Base-by-base conservation (phyloP, 495 filamentous ascomycete genomes). In the Talaromyces stipitatus region DNA sequence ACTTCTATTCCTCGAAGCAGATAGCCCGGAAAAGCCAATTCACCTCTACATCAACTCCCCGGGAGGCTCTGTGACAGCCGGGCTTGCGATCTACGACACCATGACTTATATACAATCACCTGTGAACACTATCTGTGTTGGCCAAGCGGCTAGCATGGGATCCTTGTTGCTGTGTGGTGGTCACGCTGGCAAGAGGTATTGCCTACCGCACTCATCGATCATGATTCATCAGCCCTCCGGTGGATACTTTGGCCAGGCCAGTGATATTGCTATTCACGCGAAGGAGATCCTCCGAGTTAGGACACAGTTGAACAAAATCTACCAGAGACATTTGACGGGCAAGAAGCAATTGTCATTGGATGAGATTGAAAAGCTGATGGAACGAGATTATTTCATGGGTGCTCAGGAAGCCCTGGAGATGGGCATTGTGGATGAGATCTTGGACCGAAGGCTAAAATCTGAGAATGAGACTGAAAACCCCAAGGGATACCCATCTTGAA, bases 11-110 rank as follows among this genome's bases (percentile, higher is more conserved):
- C 91, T 97, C 66, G 94, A 98, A 82, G 94, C 94, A 60, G 94
- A 97, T 64, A 89, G 89, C 72, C 94, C 92, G 5, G 76, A 91
- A 58, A 96, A 96, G 69, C 85, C 91, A 27, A 97, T 98, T 56
- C 91, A 89, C 57, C 88, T 98, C 62, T 98, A 98, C 72, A 97
- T 98, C 72, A 95, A 98, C 72, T 92, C 90, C 0, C 95, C 95
- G 2, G 94, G 94, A 27, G 94, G 94, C 29, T 90, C 87, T n/a
- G 94, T 98, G 36, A 97, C 92, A 54, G 91, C 90, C 0, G 86
- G 94, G 5, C 81, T 98, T 27, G 92, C 94, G 47, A 97, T 98
- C 66, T 98, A 98, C 78, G 94, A 98, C 70, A 97, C 95, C 50
- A 98, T 98, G 92, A 85, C 86, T 58, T 98, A 97, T 74, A 97